phyloP scores from a whole-genome alignment of 805 yeast genomes.

The Lachancea nothofagi region DNA sequence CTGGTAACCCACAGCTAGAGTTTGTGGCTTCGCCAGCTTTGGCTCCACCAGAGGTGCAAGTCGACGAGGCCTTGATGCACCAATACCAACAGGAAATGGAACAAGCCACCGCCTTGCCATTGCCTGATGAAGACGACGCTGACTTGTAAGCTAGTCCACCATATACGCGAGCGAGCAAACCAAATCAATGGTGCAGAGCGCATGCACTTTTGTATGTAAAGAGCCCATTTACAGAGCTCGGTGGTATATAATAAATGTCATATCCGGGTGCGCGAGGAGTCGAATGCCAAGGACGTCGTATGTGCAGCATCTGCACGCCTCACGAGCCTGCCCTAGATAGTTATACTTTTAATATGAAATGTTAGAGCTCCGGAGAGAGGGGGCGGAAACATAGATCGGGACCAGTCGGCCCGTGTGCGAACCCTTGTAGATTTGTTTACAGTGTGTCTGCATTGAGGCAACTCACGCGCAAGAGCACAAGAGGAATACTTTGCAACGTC shows the following conservation, averaged over 20 bases:
- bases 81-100: conserved; percentile 99
- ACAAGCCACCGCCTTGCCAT: conserved; percentile 98
- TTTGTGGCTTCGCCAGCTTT: conserved; percentile 99
- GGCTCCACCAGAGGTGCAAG: conserved; percentile 99
- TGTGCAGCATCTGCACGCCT: background rate
- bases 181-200: no score
- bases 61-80: conserved; percentile 93
- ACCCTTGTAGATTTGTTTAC: no score
- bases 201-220: conserved; percentile 3
- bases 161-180: no score
- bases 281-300: background rate
- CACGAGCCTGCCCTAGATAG: no score
- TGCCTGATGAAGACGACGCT: conserved; percentile 99
- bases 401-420: no score
- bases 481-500: no score
- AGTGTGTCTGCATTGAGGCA: no score
- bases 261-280: background rate
- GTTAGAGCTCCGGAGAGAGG: no score
- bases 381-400: no score
- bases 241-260: conserved; percentile 5
- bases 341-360: no score
- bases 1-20: conserved; percentile 96
- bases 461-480: no score
- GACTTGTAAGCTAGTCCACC: conserved; percentile 74
- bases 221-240: background rate